Base-by-base conservation (phyloP, 345 rosid species). In the Cardamine chenopodiifolia region DNA sequence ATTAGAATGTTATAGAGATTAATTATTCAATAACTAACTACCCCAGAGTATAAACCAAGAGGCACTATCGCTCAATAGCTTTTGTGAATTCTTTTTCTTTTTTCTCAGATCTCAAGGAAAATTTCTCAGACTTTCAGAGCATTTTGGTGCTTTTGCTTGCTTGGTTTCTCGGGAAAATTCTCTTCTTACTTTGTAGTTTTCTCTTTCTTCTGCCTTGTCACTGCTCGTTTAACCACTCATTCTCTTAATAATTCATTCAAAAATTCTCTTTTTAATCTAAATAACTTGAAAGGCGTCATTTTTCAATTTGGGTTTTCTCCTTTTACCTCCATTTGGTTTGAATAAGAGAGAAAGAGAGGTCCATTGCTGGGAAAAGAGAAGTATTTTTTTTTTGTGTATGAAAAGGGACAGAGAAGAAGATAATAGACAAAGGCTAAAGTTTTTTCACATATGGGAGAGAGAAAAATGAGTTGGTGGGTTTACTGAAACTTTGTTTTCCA, bases 101-200 rank as follows among this genome's bases (percentile, higher is more conserved):
- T n/a, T n/a, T 86, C 83, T 68, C 96, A 90, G 96, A 94, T 94
- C 98, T 91, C 97, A 79, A 89, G 91, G 86, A 84, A 57, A 78
- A 19, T 0, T 70, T 86, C 88, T 87, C 87, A 82, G 86, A 85
- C 85, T 84, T 88, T 82, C 83, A 76, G 80, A 75, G 64, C 58
- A 72, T 64, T 66, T 75, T 77, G 62, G 71, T 74, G 66, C 66
- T 31, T 72, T 70, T 63, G 78, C 77, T 44, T 67, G 72, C 73
- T 81, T 78, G 79, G 75, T 82, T 84, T 78, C 89, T 81, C 81
- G 64, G 81, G 82, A 83, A 81, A 86, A 82, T 78, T 84, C 86
- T 62, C 72, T 49, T 66, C 68, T 19, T 14, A 19, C 67, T 48
- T 62, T 60, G 29, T 53, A 56, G 37, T 80, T 55, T 80, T 62